phyloP scores from a whole-genome alignment of 2,329 filamentous ascomycete species.

The Shiraia sp. region DNA sequence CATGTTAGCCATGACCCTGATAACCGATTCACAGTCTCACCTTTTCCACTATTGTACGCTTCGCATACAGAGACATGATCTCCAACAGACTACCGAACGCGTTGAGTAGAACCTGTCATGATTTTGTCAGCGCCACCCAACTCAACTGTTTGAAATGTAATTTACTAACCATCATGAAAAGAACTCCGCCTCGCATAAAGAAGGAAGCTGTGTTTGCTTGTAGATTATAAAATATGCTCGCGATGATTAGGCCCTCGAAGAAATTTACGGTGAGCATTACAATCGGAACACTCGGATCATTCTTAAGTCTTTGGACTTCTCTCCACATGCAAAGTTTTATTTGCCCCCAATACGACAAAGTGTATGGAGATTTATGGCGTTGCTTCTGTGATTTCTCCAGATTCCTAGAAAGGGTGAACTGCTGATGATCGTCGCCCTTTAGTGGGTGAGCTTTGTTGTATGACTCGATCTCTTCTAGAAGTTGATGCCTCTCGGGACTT shows the following conservation, averaged over 20 bases:
- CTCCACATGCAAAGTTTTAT: slow-evolving; percentile 29
- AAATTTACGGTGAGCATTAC: slow-evolving; percentile 70
- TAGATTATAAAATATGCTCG: slow-evolving; percentile 60
- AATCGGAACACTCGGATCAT: slow-evolving; percentile 58
- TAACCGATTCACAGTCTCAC: neutral
- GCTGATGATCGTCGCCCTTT: slow-evolving; percentile 47
- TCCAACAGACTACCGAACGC: slow-evolving; percentile 61
- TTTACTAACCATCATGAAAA: slow-evolving; percentile 59
- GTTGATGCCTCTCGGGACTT: slow-evolving; percentile 43
- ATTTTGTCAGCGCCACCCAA: slow-evolving; percentile 37
- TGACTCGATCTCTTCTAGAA: slow-evolving; percentile 47
- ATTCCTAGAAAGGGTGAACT: slow-evolving; percentile 37
- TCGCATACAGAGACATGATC: slow-evolving; percentile 70
- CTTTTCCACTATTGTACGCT: slow-evolving; percentile 88
- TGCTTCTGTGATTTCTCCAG: slow-evolving; percentile 54
- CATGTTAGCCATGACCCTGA: neutral
- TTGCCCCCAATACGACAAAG: slow-evolving; percentile 56
- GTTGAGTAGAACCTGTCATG: slow-evolving; percentile 57
- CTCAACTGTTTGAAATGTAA: slow-evolving; percentile 53
- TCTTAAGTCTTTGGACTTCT: slow-evolving; percentile 23
- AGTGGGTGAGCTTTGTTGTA: slow-evolving; percentile 50
- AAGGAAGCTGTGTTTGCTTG: slow-evolving; percentile 56
- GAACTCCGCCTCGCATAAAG: slow-evolving; percentile 57
- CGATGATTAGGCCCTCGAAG: slow-evolving; percentile 65
- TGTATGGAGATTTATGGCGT: slow-evolving; percentile 60